These are phyloP conservation scores for Neurospora sp. DNA, from an alignment of 495 filamentous ascomycete genomes.

Conservation along the genomic window DNA sequence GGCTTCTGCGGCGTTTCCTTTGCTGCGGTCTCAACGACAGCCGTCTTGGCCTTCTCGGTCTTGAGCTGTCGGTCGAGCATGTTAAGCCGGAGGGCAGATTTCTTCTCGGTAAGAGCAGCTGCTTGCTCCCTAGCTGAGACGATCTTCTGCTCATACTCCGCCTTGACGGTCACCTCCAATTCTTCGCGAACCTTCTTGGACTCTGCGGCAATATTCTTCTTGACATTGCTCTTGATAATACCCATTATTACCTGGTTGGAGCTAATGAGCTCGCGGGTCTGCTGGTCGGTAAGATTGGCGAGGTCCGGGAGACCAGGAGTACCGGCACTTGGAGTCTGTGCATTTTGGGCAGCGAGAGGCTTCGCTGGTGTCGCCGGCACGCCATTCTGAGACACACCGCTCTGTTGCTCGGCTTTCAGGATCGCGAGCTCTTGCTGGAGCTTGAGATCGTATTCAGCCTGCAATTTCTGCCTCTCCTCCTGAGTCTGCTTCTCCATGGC, in stretches of 20 bases:
- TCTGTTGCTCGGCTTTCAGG: conserved; percentile 39
- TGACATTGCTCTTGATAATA: conserved; percentile 60
- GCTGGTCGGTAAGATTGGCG: conserved; percentile 41
- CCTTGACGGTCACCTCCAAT: conserved; percentile 28
- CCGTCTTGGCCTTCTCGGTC: conserved; percentile 56
- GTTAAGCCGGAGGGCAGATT: conserved; percentile 59
- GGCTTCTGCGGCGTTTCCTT: conserved; percentile 72
- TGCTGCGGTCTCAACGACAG: conserved; percentile 68
- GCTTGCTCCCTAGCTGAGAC: conserved; percentile 40
- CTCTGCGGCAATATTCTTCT: conserved; percentile 43
- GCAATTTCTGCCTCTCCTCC: conserved; percentile 42
- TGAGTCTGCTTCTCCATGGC: conserved; percentile 28
- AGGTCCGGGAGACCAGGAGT: conserved; percentile 29
- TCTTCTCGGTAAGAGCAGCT: conserved; percentile 49
- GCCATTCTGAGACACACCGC: conserved; percentile 21
- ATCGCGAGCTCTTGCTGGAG: conserved; percentile 55
- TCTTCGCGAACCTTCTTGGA: conserved; percentile 49
- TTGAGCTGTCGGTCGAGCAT: conserved; percentile 66
- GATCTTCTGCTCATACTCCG: conserved; percentile 41
- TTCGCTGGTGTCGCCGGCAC: conserved; percentile 29
- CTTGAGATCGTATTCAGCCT: conserved; percentile 54
- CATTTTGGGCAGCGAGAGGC: conserved; percentile 13
- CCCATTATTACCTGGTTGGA: conserved; percentile 53
- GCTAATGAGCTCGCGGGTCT: conserved; percentile 53
- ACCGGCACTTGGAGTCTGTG: conserved; percentile 23